These are phyloP conservation scores for Gloeopeniophorella convolvens DNA, from an alignment of 768 basidiomycete genomes.

Conservation along the genomic window DNA sequence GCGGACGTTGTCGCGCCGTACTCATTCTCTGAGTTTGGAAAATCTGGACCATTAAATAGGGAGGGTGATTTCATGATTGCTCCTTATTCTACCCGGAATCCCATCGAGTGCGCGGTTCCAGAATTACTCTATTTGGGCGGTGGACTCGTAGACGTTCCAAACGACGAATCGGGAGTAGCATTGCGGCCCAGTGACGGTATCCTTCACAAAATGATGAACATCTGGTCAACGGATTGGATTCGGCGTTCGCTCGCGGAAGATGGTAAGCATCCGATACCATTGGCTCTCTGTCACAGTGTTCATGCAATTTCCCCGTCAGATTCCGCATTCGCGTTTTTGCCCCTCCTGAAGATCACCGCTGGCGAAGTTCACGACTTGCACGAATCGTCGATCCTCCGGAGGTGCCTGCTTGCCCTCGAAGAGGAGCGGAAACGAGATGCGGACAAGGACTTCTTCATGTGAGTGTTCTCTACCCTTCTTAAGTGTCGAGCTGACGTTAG, in stretches of 20 bases:
- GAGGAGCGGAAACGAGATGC: conserved; percentile 38
- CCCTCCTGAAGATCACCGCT: conserved; percentile 55
- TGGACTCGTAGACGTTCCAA: conserved; percentile 61
- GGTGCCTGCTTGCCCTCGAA: conserved; percentile 43
- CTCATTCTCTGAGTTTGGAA: conserved; percentile 79
- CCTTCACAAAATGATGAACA: conserved; percentile 69
- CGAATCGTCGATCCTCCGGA: conserved; percentile 51
- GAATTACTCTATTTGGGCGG: conserved; percentile 72
- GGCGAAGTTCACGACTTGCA: conserved; percentile 60
- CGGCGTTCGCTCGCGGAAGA: conserved; percentile 59
- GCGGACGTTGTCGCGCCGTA: conserved; percentile 93
- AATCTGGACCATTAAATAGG: conserved; percentile 73
- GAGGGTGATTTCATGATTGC: conserved; percentile 81
- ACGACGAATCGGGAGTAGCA: conserved; percentile 40
- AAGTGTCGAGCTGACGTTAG: background rate
- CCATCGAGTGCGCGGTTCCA: conserved; percentile 76
- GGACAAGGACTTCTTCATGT: conserved; percentile 41
- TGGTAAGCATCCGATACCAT: conserved; percentile 37
- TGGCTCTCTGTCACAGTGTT: conserved; percentile 2
- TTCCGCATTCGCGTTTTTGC: conserved; percentile 78
- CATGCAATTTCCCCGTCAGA: conserved; percentile 24
- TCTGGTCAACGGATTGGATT: conserved; percentile 86
- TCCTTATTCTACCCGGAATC: conserved; percentile 83
- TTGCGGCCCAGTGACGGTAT: conserved; percentile 44
- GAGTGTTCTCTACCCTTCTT: conserved; percentile 21